Evolutionary conservation across 2,329 filamentous ascomycete genomes (phyloP).

Genomic region (Ascochyta pisi): DNA sequence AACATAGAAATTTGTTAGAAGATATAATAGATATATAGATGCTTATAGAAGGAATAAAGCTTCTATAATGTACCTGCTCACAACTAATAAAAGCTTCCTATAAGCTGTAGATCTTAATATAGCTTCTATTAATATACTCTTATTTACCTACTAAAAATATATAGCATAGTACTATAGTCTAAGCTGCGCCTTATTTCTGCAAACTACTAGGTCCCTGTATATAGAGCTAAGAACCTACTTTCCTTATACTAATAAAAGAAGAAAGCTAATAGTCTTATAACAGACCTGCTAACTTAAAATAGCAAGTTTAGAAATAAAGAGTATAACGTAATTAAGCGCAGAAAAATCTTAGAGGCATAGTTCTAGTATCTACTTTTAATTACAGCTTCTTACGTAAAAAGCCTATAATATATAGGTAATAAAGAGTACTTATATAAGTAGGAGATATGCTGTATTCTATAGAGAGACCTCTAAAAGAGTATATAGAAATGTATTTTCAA

Average conservation of each 20-base stretch:
- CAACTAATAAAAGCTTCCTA: not conserved
- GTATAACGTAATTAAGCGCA: not conserved
- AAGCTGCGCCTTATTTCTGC: not conserved
- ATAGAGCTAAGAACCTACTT: not conserved
- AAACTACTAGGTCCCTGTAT: conserved; percentile 1
- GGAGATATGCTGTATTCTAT: not conserved
- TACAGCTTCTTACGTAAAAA: not conserved
- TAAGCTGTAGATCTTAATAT: not conserved
- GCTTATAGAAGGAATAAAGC: not conserved
- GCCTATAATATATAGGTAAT: not conserved
- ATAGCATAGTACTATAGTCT: not conserved
- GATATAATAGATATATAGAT: not conserved
- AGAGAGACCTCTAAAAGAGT: not conserved
- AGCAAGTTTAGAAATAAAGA: not conserved
- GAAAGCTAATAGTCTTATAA: not conserved
- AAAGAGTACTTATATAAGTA: not conserved
- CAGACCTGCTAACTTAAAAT: not conserved
- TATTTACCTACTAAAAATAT: no score
- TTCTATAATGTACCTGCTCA: conserved; percentile 1
- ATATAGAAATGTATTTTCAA: not conserved
- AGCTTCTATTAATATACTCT: no score
- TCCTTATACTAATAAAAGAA: not conserved
- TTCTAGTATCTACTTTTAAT: not conserved
- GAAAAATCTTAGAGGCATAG: not conserved
- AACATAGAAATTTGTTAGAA: not conserved